Percentiles rank a stretch among this genome's conserved stretches.
These are phyloP conservation scores for Rhodotorula paludigena DNA, from an alignment of 768 basidiomycete genomes.

Conservation along the genomic window DNA sequence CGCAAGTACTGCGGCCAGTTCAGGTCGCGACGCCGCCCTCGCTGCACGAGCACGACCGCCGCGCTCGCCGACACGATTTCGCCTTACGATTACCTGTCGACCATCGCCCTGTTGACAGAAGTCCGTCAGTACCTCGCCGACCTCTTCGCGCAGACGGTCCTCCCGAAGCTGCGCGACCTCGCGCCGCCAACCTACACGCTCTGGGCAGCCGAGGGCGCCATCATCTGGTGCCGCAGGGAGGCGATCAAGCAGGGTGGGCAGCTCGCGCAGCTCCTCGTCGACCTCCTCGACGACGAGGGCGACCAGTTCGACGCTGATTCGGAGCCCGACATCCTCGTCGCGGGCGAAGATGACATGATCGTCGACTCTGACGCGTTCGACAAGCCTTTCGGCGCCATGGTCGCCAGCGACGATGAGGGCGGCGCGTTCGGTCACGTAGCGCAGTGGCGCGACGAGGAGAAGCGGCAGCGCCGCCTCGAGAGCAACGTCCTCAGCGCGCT, in stretches of 20 bases:
- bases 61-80: not conserved
- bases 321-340: not conserved
- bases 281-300: conserved; percentile 27
- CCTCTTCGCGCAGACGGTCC: conserved; percentile 12
- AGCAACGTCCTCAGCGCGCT: conserved; percentile 12
- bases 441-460: conserved; percentile 9
- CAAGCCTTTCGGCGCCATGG: too few species aligned
- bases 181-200: conserved; percentile 10
- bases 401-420: not conserved
- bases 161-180: not conserved
- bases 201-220: conserved; percentile 13
- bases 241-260: conserved; percentile 5
- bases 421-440: not conserved
- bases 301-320: not conserved
- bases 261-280: conserved; percentile 12
- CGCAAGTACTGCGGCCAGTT: not conserved
- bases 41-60: not conserved
- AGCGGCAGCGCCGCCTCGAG: not conserved
- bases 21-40: not conserved
- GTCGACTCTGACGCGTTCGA: not conserved
- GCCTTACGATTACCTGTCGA: conserved; percentile 26
- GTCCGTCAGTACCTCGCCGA: conserved; percentile 22
- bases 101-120: conserved; percentile 3
- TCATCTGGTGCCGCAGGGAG: conserved; percentile 9
- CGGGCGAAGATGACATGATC: not conserved